These are phyloP conservation scores for Colletotrichum sp. DNA, from an alignment of 2,329 filamentous ascomycete species.

Conservation along the genomic window DNA sequence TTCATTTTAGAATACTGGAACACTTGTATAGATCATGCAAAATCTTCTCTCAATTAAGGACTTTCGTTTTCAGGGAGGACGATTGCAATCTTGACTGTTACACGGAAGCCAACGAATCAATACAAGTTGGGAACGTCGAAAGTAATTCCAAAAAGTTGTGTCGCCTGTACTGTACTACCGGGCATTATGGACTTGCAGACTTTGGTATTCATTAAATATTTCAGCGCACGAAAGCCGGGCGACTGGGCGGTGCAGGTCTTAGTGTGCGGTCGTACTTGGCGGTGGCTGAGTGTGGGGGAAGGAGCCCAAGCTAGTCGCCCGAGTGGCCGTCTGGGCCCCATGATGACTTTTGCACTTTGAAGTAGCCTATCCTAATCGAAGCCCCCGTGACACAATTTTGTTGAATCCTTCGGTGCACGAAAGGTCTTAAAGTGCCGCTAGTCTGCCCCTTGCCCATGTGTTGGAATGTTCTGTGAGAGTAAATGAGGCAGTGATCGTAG, in stretches of 20 bases:
- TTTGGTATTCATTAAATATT: neutral
- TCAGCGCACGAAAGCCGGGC: neutral
- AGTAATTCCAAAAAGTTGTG: neutral
- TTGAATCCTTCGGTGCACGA: neutral
- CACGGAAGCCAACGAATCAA: neutral
- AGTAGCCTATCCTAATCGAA: neutral
- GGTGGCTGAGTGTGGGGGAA: neutral
- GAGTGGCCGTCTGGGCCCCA: neutral
- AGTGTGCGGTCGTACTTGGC: neutral
- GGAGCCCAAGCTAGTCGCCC: neutral
- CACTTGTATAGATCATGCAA: neutral
- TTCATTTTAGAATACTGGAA: rapidly evolving
- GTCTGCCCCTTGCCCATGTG: neutral
- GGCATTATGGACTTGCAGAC: neutral
- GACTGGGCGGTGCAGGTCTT: neutral
- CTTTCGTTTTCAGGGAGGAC: neutral
- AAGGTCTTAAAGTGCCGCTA: neutral
- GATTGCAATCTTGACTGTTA: neutral
- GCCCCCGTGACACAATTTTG: neutral
- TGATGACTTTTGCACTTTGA: neutral
- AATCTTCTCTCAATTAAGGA: neutral
- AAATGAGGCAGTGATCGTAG: neutral
- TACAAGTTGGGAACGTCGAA: neutral
- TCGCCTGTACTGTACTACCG: neutral
- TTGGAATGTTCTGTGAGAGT: neutral